Conservation (phyloP, 768 basidiomycete species). For the Termitomyces sp. region DNA sequence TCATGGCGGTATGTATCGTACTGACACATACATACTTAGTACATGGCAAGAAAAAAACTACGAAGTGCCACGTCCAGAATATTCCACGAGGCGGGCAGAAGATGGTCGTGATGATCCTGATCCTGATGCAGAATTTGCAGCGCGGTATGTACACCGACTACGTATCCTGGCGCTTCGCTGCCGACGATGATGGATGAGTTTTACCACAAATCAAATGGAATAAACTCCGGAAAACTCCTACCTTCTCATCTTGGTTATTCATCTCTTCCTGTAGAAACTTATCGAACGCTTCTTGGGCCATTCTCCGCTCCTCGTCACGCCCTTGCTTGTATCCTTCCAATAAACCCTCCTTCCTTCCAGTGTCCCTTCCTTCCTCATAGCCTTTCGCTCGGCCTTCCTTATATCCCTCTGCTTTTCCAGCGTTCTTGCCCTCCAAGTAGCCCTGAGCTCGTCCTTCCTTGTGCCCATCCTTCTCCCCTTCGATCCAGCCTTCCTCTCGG, state of each 20-base stretch:
- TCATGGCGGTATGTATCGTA: neutral
- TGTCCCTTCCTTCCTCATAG: conserved; percentile 41
- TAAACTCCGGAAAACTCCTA: conserved; percentile 9
- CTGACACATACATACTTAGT: neutral
- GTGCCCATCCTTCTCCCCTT: conserved; percentile 43
- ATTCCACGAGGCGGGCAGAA: neutral
- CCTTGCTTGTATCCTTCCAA: conserved; percentile 42
- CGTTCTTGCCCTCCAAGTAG: conserved; percentile 41
- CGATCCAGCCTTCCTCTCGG: conserved; percentile 35
- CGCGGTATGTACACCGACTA: conserved; percentile 28
- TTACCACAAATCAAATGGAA: neutral
- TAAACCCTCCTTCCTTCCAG: conserved; percentile 29
- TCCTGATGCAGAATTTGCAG: conserved; percentile 12
- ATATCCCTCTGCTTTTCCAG: conserved; percentile 37
- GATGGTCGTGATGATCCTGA: conserved; percentile 2
- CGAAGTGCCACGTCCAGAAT: neutral
- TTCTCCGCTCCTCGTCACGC: conserved; percentile 48
- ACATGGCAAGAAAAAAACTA: neutral
- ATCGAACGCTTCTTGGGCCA: conserved; percentile 59
- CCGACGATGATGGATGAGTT: neutral
- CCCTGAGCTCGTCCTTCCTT: conserved; percentile 30
- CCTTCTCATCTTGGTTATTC: conserved; percentile 25
- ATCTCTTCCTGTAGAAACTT: conserved; percentile 48
- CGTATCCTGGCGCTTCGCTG: conserved; percentile 28
- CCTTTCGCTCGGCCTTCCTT: conserved; percentile 32